Evolutionary conservation across 345 rosid species (phyloP).

Genomic region (Populus davidiana): DNA sequence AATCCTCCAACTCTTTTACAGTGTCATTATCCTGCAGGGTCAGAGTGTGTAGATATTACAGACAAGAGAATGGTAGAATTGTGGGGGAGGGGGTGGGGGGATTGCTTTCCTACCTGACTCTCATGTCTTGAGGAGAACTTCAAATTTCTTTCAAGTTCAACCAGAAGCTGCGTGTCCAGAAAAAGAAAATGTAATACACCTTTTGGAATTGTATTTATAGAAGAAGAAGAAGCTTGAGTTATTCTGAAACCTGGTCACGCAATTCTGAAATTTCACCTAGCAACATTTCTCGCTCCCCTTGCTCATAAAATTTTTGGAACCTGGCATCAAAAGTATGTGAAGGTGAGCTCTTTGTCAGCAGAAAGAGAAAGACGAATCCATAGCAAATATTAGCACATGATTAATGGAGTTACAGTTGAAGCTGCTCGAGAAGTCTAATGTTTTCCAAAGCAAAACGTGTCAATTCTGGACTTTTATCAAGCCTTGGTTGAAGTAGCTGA

Average conservation of each 20-base stretch:
- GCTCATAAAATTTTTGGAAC: constrained; percentile 59
- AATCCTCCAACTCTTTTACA: constrained; percentile 59
- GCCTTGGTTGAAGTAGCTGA: constrained; percentile 53
- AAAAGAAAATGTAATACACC: not conserved
- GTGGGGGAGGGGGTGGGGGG: too few species aligned
- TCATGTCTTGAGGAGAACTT: constrained; percentile 24
- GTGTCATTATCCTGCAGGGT: constrained; percentile 47
- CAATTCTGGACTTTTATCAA: constrained; percentile 58
- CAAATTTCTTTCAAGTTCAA: constrained; percentile 43
- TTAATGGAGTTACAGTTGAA: constrained; percentile 51
- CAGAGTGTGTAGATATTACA: constrained; percentile 17
- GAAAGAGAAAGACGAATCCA: constrained; percentile 2
- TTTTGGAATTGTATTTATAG: not conserved
- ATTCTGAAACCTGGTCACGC: constrained; percentile 62
- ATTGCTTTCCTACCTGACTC: constrained; percentile 38
- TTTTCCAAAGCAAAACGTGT: constrained; percentile 58
- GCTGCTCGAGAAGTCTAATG: constrained; percentile 62
- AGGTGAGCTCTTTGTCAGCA: constrained; percentile 10
- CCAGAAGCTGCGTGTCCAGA: constrained; percentile 46
- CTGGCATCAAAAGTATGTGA: constrained; percentile 40
- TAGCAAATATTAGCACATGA: constrained; percentile 18
- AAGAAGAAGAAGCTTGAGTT: constrained; percentile 2
- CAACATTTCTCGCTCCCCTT: constrained; percentile 64
- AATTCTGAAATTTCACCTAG: constrained; percentile 63
- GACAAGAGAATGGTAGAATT: not conserved